These are phyloP conservation scores for Rubia tinctorum DNA, from an alignment of 305 asterid genomes.

Conservation along the genomic window DNA sequence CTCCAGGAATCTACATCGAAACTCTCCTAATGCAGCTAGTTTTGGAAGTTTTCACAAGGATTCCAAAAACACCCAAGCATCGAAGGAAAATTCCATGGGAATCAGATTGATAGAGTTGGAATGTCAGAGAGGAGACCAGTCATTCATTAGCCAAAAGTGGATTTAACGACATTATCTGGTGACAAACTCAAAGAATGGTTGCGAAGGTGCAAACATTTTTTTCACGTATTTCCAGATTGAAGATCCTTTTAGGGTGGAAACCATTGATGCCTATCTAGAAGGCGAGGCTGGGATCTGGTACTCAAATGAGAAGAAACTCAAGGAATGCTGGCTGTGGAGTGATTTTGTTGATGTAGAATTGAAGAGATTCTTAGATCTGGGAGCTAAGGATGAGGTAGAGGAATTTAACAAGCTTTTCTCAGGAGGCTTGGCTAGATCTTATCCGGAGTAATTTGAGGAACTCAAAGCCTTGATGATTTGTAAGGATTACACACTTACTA, in stretches of 20 bases:
- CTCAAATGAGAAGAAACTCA: too few species aligned
- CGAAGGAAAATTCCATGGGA: too few species aligned
- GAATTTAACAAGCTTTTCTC: too few species aligned
- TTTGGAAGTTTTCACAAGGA: too few species aligned
- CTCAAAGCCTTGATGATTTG: not conserved
- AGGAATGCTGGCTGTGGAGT: not conserved
- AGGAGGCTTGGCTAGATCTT: not conserved
- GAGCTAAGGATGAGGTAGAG: not conserved
- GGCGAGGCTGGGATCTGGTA: not conserved
- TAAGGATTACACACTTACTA: not conserved
- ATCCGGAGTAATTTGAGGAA: not conserved
- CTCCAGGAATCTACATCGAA: too few species aligned
- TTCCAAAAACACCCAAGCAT: too few species aligned
- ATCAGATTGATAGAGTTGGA: too few species aligned
- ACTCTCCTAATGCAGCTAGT: too few species aligned
- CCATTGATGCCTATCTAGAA: not conserved
- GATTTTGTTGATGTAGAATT: not conserved
- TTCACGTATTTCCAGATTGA: not conserved
- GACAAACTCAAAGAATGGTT: not conserved
- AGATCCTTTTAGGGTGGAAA: not conserved
- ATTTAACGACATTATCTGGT: too few species aligned
- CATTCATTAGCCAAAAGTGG: too few species aligned
- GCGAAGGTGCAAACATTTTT: not conserved
- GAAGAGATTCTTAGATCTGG: not conserved
- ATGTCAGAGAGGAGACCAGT: too few species aligned